Conservation (phyloP, 139 green algal genomes). For the Dunaliella primolecta region DNA sequence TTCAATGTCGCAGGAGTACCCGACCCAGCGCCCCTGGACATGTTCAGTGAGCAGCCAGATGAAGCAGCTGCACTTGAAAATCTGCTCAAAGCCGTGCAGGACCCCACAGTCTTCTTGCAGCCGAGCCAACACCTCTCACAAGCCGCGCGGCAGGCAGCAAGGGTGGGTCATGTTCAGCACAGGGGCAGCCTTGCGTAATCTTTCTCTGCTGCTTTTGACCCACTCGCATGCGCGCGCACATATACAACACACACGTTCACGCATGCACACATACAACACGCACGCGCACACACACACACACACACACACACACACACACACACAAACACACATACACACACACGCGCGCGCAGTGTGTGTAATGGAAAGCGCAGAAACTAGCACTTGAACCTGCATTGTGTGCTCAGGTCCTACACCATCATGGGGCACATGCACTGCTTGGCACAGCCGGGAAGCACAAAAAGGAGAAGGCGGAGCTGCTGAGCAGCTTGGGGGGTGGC, state of each 20-base stretch:
- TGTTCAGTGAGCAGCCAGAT: conserved; percentile 33
- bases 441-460: neutral
- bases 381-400: no score
- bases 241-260: no score
- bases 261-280: no score
- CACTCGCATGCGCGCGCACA: neutral
- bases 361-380: no score
- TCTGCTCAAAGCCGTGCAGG: conserved; percentile 26
- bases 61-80: conserved; percentile 25
- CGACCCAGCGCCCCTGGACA: no score
- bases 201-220: neutral
- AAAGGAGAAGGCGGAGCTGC: neutral
- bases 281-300: no score
- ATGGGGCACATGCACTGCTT: conserved; percentile 6
- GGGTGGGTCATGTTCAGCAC: conserved; percentile 39
- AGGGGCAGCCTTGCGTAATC: neutral
- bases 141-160: conserved; percentile 50
- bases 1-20: no score
- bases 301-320: no score
- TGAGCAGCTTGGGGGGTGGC: neutral
- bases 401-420: conserved; percentile 12
- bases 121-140: conserved; percentile 44
- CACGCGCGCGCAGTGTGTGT: no score
- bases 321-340: no score
- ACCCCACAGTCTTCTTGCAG: conserved; percentile 61